Base-by-base conservation (phyloP, 768 basidiomycete genomes). In the Calocybe gangraenosa region DNA sequence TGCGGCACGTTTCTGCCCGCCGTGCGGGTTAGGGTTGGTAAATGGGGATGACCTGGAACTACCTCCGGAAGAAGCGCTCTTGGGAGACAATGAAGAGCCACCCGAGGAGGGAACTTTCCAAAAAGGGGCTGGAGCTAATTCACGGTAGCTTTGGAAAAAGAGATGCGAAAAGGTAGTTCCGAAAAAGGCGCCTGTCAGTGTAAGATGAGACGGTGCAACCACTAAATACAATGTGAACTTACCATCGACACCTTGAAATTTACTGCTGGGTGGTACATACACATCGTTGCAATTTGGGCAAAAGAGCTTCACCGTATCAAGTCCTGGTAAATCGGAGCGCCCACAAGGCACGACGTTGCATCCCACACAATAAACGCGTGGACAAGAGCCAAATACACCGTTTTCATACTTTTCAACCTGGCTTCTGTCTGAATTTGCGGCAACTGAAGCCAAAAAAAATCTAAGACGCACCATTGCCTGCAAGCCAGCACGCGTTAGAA, bases 271-370 rank as follows among this genome's bases (percentile, higher is more conserved):
- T 2, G 96, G 96, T 0, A 84, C 80, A 64, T 95, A 99, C 54
- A 96, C 89, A 62, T 99, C 96, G 53, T 94, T 90, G 66, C 96
- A 99, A 65, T 93, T 96, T 13, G 96, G 92, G 65, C 96, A 99
- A 66, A 87, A 98, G 34, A 99, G 76, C 64, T 98, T 98, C 56
- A 99, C 96, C 1, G 94, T 98, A 64, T 99, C 96, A 40, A 92
- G 73, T 14, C 95, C 96, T 19, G 96, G 94, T 49, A 96, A 75
- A 69, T 99, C 96, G 23, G 91, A 92, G 49, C 94, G 79, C 42
- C 96, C 96, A 57, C 92, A 95, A 2, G 96, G 96, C 11, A 97
- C 86, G 37, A 98, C 89, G 50, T 89, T 87, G 59, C 79, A 82
- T 7, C 86, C 81, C 47, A 87, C 72, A 64, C 96, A 99, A 66